A percentile compares a stretch with the other conserved stretches of the same genome.
phyloP scores from a whole-genome alignment of 179 eudicot genomes.

The Drosera spatulata region DNA sequence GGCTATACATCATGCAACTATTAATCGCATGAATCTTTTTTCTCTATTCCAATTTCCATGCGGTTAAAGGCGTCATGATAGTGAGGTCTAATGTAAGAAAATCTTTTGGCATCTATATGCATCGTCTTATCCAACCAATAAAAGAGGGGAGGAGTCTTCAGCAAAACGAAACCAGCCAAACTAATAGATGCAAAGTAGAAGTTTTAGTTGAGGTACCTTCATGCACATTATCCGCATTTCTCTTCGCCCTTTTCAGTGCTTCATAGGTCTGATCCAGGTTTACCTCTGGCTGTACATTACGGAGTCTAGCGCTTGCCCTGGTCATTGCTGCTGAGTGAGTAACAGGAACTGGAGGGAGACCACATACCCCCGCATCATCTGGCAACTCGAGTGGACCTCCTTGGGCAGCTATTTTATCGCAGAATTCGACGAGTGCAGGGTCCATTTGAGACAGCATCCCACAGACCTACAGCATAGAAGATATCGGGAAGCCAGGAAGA shows the following conservation, averaged over 20 bases:
- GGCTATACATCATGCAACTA: too few species aligned
- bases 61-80: too few species aligned
- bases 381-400: conserved; percentile 86
- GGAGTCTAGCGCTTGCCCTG: conserved; percentile 93
- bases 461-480: conserved; percentile 55
- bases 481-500: conserved; percentile 5
- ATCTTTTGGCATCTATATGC: too few species aligned
- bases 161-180: too few species aligned
- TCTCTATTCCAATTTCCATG: too few species aligned
- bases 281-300: conserved; percentile 91
- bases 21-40: too few species aligned
- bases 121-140: too few species aligned
- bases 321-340: conserved; percentile 63
- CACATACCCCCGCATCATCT: conserved; percentile 42
- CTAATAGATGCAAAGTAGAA: too few species aligned
- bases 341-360: conserved; percentile 52
- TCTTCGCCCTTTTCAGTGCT: conserved; percentile 65
- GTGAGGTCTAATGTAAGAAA: too few species aligned
- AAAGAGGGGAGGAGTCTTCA: too few species aligned
- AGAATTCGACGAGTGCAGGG: conserved; percentile 82
- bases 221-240: conserved; percentile 45
- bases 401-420: conserved; percentile 85
- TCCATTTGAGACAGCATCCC: conserved; percentile 99
- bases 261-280: conserved; percentile 82
- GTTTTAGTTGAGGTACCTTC: conserved; percentile 31